Evolutionary conservation across 805 yeast species (phyloP).

Genomic region (Ogataea paraovalis): DNA sequence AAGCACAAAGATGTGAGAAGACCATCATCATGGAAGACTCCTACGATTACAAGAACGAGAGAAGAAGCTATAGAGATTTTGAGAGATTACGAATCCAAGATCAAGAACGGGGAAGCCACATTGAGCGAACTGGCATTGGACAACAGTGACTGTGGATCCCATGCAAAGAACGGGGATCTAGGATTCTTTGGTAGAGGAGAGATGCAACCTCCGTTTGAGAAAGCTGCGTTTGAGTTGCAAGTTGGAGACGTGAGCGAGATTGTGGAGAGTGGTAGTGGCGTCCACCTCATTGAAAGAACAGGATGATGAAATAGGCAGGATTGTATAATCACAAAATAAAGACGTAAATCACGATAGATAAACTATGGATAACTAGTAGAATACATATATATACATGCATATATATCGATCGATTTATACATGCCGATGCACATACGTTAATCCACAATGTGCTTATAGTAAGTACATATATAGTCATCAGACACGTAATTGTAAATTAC

Average conservation of each 20-base stretch:
- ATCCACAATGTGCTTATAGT: too few species aligned
- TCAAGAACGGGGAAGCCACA: slow-evolving; percentile 59
- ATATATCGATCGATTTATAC: too few species aligned
- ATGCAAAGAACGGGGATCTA: slow-evolving; percentile 84
- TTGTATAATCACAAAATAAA: too few species aligned
- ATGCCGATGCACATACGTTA: too few species aligned
- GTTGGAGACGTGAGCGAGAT: slow-evolving; percentile 81
- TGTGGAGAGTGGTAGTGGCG: slow-evolving; percentile 87
- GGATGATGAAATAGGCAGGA: slow-evolving; percentile 38
- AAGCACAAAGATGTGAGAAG: slow-evolving; percentile 83
- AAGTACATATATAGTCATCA: too few species aligned
- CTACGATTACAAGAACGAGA: slow-evolving; percentile 70
- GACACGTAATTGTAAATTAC: too few species aligned
- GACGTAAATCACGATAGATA: too few species aligned
- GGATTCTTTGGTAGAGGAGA: slow-evolving; percentile 86
- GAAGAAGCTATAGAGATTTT: slow-evolving; percentile 76
- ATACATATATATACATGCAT: too few species aligned
- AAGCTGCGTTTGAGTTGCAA: slow-evolving; percentile 74
- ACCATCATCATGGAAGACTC: slow-evolving; percentile 84
- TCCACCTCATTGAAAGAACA: slow-evolving; percentile 82
- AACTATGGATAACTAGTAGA: too few species aligned
- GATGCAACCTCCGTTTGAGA: slow-evolving; percentile 95
- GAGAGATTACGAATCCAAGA: slow-evolving; percentile 51
- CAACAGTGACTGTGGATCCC: slow-evolving; percentile 87
- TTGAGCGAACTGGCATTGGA: slow-evolving; percentile 72